Conservation (phyloP, 2,329 filamentous ascomycete genomes). For the Colletotrichum salicis region DNA sequence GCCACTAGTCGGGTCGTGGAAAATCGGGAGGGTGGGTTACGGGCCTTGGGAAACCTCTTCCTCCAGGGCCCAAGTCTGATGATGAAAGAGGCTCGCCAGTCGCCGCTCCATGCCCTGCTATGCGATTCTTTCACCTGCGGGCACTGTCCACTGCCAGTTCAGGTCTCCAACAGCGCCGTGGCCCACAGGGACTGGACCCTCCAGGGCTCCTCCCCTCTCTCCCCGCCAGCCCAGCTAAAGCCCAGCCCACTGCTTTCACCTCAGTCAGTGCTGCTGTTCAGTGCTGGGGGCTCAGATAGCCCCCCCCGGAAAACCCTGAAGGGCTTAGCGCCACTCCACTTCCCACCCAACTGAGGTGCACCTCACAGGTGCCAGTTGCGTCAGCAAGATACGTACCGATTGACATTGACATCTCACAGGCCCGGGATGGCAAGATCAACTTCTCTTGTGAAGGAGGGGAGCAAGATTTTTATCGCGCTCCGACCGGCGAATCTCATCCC, state of each 20-base stretch:
- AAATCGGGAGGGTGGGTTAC: constrained; percentile 37
- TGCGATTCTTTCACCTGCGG: background rate
- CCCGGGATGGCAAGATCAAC: too few species aligned
- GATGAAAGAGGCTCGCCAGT: constrained; percentile 37
- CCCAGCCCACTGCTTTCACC: background rate
- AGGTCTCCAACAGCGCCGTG: background rate
- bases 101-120: constrained; percentile 3
- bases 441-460: too few species aligned
- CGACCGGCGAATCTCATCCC: constrained; percentile 7
- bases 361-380: constrained; percentile 6
- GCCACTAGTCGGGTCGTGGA: constrained; percentile 21
- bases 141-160: background rate
- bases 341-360: constrained; percentile 11
- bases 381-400: constrained; percentile 11
- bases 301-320: background rate
- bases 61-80: constrained; percentile 18
- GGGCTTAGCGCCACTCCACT: background rate
- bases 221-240: background rate
- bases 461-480: constrained; percentile 21
- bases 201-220: background rate
- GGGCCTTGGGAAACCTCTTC: constrained; percentile 22
- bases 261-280: background rate
- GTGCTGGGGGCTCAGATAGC: background rate
- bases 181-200: background rate
- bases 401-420: background rate